phyloP scores from a whole-genome alignment of 1,284 basidiomycete genomes.

The Rhodofomes roseus region DNA sequence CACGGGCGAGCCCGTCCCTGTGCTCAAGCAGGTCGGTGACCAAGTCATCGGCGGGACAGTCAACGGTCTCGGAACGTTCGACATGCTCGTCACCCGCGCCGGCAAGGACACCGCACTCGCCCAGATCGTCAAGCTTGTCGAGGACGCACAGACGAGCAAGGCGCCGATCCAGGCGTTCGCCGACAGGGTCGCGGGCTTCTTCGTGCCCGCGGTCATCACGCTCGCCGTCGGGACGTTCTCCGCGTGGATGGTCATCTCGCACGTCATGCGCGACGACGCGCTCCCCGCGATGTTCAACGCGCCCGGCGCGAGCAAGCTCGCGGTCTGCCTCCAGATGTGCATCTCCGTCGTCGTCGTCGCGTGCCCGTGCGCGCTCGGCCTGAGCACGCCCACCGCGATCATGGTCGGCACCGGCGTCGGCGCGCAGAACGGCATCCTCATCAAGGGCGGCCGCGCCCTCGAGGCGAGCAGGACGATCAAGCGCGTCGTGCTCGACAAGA shows the following conservation, averaged over 20 bases:
- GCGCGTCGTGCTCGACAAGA: slow-evolving; percentile 93
- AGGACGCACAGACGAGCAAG: slow-evolving; percentile 97
- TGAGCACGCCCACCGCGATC: slow-evolving; percentile 97
- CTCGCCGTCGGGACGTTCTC: slow-evolving; percentile 83
- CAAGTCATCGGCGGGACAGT: slow-evolving; percentile 94
- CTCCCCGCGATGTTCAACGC: slow-evolving; percentile 84
- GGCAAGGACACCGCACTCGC: slow-evolving; percentile 95
- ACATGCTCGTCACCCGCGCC: slow-evolving; percentile 92
- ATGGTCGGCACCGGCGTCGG: slow-evolving; percentile 99
- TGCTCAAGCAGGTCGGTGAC: slow-evolving; percentile 81
- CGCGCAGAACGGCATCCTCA: slow-evolving; percentile 94
- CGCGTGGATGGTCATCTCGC: slow-evolving; percentile 80
- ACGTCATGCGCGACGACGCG: slow-evolving; percentile 50
- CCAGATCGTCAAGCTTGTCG: slow-evolving; percentile 96
- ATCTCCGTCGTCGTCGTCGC: slow-evolving; percentile 98
- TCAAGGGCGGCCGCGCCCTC: slow-evolving; percentile 94
- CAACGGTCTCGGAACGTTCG: slow-evolving; percentile 93
- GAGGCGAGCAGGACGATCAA: slow-evolving; percentile 87
- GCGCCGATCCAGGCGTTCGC: slow-evolving; percentile 98
- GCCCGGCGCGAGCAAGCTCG: slow-evolving; percentile 83
- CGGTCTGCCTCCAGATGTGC: slow-evolving; percentile 94
- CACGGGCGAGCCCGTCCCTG: slow-evolving; percentile 94
- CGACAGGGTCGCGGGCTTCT: slow-evolving; percentile 91
- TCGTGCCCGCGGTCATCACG: slow-evolving; percentile 89
- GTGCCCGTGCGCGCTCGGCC: slow-evolving; percentile 95